Conservation (phyloP, 1,139 yeast genomes). For the Magnusiomyces tetraspermus region DNA sequence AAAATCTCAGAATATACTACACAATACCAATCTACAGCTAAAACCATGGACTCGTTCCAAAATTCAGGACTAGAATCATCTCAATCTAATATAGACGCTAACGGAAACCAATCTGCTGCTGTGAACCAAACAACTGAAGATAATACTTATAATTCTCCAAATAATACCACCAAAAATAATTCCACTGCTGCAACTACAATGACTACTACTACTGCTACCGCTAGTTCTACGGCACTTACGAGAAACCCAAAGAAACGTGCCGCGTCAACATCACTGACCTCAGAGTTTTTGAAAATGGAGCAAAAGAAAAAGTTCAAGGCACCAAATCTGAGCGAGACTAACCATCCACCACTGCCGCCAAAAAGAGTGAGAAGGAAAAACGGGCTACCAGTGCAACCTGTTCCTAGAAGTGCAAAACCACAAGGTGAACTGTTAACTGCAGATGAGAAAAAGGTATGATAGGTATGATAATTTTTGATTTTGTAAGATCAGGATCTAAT, state of each 20-base stretch:
- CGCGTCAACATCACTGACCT: neutral
- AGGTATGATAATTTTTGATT: neutral
- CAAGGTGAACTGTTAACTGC: constrained; percentile 25
- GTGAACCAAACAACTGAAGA: no score
- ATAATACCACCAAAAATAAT: no score
- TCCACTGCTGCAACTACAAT: no score
- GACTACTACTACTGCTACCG: no score
- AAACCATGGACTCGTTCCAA: no score
- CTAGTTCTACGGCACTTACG: neutral
- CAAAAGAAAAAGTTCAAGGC: neutral
- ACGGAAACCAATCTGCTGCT: no score
- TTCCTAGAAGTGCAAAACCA: constrained; percentile 19
- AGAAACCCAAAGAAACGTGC: neutral
- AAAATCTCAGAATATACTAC: no score
- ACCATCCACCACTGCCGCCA: constrained; percentile 14
- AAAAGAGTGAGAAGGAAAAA: constrained; percentile 16
- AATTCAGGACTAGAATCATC: no score
- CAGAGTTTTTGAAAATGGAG: neutral
- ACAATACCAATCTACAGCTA: no score
- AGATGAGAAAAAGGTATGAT: constrained; percentile 25
- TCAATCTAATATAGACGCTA: no score
- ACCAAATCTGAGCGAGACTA: neutral
- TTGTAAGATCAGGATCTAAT: neutral
- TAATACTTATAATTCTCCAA: no score
- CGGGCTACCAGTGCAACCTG: constrained; percentile 16